Conservation (phyloP, 2,329 filamentous ascomycete species). For the Aureobasidium sp. region DNA sequence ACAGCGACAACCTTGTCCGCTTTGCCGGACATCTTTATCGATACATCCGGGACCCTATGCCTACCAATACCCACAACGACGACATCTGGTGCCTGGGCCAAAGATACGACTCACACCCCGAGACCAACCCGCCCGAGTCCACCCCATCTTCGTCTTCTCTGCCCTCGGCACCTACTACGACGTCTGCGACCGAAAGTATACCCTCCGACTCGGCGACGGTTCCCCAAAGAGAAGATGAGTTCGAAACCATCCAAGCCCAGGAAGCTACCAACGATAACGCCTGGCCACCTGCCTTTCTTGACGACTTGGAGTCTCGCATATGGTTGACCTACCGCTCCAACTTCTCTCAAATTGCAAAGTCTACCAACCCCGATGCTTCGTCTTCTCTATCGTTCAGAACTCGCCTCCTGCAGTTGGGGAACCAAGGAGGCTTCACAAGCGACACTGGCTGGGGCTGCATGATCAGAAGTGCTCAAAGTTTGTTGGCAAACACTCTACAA, state of each 20-base stretch:
- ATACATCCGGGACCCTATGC: conserved; percentile 87
- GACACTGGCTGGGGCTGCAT: conserved; percentile 98
- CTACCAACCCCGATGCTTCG: conserved; percentile 62
- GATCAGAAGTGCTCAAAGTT: conserved; percentile 91
- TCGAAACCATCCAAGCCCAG: conserved; percentile 18
- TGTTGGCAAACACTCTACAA: conserved; percentile 78
- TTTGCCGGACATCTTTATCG: conserved; percentile 73
- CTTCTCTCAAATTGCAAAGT: conserved; percentile 75
- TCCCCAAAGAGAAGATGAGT: conserved; percentile 7
- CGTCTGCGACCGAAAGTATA: background rate
- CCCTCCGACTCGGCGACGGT: background rate
- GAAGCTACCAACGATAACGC: conserved; percentile 42
- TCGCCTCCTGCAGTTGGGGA: conserved; percentile 71
- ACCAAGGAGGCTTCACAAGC: conserved; percentile 76
- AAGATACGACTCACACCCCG: conserved; percentile 40
- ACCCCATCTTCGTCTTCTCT: background rate
- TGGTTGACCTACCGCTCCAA: conserved; percentile 96
- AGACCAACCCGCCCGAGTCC: background rate
- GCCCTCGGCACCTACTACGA: background rate
- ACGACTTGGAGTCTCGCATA: conserved; percentile 85
- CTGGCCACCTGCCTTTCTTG: conserved; percentile 80
- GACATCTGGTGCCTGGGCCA: conserved; percentile 78
- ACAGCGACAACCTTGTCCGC: conserved; percentile 66
- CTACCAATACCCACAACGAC: conserved; percentile 66
- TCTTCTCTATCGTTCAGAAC: conserved; percentile 74